Evolutionary conservation across 148 eudicot species (phyloP).

Genomic region (Amaranthus cruentus): DNA sequence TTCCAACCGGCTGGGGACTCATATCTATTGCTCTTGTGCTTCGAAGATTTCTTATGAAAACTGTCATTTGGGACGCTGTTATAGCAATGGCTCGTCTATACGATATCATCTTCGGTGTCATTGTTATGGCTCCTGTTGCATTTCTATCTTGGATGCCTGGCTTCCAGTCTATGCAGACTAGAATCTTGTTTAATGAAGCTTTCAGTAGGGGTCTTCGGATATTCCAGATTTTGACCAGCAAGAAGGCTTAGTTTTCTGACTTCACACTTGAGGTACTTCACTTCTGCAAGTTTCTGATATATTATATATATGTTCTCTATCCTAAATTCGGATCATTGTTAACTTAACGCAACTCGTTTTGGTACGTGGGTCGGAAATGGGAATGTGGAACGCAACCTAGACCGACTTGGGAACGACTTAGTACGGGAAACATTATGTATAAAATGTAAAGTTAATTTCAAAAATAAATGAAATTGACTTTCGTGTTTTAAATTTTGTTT

Average conservation of each 20-base stretch:
- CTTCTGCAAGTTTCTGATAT: background rate
- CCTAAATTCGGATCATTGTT: background rate
- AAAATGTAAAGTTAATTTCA: too few species aligned
- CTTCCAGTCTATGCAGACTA: constrained; percentile 94
- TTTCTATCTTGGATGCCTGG: constrained; percentile 89
- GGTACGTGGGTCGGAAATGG: background rate
- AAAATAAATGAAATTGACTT: too few species aligned
- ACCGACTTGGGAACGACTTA: too few species aligned
- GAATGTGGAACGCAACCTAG: too few species aligned
- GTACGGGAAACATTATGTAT: too few species aligned
- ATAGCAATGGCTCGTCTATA: constrained; percentile 74
- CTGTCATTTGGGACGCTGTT: constrained; percentile 57
- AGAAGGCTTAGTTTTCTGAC: constrained; percentile 34
- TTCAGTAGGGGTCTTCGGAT: constrained; percentile 86
- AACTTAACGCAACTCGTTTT: background rate
- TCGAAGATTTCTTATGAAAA: constrained; percentile 50
- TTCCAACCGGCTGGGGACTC: constrained; percentile 95
- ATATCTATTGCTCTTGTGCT: constrained; percentile 73
- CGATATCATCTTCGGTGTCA: constrained; percentile 76
- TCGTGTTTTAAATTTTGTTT: too few species aligned
- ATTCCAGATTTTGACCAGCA: constrained; percentile 69
- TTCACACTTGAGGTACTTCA: constrained; percentile 1
- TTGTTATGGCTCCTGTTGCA: constrained; percentile 80
- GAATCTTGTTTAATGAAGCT: constrained; percentile 89
- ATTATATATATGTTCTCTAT: background rate